Evolutionary conservation across 495 filamentous ascomycete genomes (phyloP).

Genomic region (Trichoderma parareesei): DNA sequence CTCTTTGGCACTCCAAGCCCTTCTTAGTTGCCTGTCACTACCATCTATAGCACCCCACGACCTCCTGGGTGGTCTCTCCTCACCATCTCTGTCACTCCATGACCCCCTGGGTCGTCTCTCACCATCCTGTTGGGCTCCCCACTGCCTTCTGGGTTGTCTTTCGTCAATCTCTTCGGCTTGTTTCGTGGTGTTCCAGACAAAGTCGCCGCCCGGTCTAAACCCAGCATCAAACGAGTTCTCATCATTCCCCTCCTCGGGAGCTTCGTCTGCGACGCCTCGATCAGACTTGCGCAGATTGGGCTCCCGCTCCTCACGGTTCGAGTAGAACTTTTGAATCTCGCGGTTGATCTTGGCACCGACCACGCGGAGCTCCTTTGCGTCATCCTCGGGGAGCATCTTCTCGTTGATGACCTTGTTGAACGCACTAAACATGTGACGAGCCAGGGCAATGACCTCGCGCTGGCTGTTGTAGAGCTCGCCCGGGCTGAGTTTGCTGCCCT

Average conservation of each 20-base stretch:
- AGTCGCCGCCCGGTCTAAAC: not conserved
- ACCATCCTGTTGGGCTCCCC: not conserved
- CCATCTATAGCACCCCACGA: too few species aligned
- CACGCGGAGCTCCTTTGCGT: conserved; percentile 16
- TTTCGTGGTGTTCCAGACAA: conserved; percentile 1
- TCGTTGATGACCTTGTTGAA: conserved; percentile 26
- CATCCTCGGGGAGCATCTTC: conserved; percentile 16
- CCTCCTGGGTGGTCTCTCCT: not conserved
- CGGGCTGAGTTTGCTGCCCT: not conserved
- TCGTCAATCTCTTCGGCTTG: not conserved
- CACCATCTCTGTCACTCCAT: not conserved
- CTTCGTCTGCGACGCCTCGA: not conserved
- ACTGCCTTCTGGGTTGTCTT: not conserved
- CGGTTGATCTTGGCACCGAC: conserved; percentile 25
- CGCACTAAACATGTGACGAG: conserved; percentile 32
- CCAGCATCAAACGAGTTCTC: not conserved
- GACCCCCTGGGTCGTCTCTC: not conserved
- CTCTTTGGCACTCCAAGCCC: too few species aligned
- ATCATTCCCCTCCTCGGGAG: not conserved
- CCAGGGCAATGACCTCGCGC: conserved; percentile 30
- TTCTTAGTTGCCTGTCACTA: too few species aligned
- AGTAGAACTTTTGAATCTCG: conserved; percentile 22
- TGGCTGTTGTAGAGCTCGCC: conserved; percentile 16
- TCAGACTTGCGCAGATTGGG: conserved; percentile 13
- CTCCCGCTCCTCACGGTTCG: conserved; percentile 16